A percentile compares a stretch with the other conserved stretches of the same genome.
Conservation (phyloP, 139 green algal genomes). For the Micractinium sp. region DNA sequence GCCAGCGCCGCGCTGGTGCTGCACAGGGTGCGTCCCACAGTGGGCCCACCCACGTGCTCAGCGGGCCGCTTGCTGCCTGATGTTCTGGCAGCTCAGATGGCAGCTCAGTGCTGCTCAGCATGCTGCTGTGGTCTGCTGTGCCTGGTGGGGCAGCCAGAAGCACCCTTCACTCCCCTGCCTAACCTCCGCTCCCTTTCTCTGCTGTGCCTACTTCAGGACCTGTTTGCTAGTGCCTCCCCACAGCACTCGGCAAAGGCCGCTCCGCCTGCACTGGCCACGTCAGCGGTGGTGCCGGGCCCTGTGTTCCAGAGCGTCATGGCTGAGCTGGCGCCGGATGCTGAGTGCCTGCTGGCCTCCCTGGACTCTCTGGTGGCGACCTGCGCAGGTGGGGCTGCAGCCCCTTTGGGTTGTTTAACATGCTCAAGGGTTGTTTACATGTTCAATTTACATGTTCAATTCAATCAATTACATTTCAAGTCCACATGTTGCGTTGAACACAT, state of each 20-base stretch:
- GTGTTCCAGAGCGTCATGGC: background rate
- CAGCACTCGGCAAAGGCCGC: background rate
- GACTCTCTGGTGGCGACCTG: background rate
- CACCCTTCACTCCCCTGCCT: background rate
- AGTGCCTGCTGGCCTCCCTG: background rate
- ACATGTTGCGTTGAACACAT: too few species aligned
- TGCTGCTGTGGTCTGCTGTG: background rate
- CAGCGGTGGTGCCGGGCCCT: background rate
- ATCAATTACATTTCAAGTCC: background rate
- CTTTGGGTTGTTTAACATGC: background rate
- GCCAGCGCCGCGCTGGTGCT: slow-evolving; percentile 1
- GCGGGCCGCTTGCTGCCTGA: background rate
- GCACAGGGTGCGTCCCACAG: background rate
- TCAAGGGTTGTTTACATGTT: background rate
- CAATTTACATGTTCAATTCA: background rate
- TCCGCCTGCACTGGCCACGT: background rate
- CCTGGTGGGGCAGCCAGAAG: background rate
- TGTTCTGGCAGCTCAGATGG: background rate
- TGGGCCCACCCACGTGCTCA: background rate
- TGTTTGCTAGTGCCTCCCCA: too few species aligned
- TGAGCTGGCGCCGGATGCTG: background rate
- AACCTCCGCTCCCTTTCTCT: background rate
- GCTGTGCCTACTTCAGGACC: too few species aligned
- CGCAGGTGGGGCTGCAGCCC: background rate
- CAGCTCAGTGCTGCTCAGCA: too few species aligned